A percentile compares a stretch with the other conserved stretches of the same genome.
Conservation (phyloP, 1,139 yeast genomes). For the Candida glucosophila region DNA sequence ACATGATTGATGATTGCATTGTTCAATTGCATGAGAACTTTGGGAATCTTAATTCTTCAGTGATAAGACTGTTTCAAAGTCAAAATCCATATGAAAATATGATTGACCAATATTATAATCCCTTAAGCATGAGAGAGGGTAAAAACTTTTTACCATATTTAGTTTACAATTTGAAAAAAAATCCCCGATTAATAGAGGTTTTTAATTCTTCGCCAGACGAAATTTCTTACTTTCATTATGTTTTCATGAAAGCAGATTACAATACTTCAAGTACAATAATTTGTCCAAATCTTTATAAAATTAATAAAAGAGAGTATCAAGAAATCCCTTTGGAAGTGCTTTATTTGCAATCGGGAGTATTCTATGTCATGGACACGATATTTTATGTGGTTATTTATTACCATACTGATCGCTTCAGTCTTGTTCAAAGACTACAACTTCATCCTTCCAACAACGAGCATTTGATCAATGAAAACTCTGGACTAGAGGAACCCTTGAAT, state of each 20-base stretch:
- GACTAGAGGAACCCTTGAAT: constrained; percentile 8
- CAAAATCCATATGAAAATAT: constrained; percentile 1
- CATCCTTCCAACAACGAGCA: constrained; percentile 27
- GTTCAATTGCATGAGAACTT: too few species aligned
- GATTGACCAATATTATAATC: constrained; percentile 1
- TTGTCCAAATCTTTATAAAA: constrained; percentile 18
- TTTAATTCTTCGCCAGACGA: constrained; percentile 40
- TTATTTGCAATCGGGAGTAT: constrained; percentile 7
- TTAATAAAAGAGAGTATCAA: constrained; percentile 15
- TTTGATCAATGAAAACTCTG: constrained; percentile 8
- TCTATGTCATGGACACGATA: constrained; percentile 23
- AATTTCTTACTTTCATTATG: constrained; percentile 29
- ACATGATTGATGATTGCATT: too few species aligned
- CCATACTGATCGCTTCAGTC: constrained; percentile 2
- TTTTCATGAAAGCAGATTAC: constrained; percentile 15
- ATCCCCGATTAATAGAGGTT: constrained; percentile 24
- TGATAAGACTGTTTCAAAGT: too few species aligned
- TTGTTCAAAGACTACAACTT: constrained; percentile 10
- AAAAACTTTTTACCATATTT: constrained; percentile 17
- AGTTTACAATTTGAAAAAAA: constrained; percentile 24
- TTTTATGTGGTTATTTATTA: constrained; percentile 20
- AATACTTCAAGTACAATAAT: constrained; percentile 15
- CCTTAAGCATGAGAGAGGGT: constrained; percentile 8
- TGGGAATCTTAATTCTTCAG: too few species aligned
- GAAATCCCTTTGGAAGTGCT: constrained; percentile 16